phyloP scores from a whole-genome alignment of 2,329 filamentous ascomycete species.

The Penicillium sp. region DNA sequence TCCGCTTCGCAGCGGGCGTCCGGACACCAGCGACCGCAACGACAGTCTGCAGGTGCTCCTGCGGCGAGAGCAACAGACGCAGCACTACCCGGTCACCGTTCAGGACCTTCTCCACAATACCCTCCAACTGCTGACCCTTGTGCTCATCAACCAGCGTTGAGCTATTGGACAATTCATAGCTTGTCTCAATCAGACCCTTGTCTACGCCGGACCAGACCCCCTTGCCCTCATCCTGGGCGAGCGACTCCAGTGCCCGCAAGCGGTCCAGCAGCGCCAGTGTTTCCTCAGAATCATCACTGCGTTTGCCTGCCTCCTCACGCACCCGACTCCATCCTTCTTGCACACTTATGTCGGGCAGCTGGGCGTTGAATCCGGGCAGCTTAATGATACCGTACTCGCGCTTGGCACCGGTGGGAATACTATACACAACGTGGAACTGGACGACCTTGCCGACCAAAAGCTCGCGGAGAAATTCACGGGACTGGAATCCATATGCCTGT shows the following conservation, averaged over 20 bases:
- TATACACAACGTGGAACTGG: slow-evolving; percentile 81
- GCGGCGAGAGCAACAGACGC: slow-evolving; percentile 73
- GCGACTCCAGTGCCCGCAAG: slow-evolving; percentile 71
- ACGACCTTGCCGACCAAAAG: slow-evolving; percentile 81
- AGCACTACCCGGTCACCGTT: slow-evolving; percentile 87
- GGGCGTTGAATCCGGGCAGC: slow-evolving; percentile 65
- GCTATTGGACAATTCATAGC: slow-evolving; percentile 75
- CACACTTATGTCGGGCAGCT: slow-evolving; percentile 77
- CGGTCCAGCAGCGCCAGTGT: slow-evolving; percentile 68
- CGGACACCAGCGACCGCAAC: slow-evolving; percentile 85
- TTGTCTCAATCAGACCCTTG: slow-evolving; percentile 66
- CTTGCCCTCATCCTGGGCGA: slow-evolving; percentile 73
- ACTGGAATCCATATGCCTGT: slow-evolving; percentile 82
- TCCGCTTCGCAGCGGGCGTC: slow-evolving; percentile 82
- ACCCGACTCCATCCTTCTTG: slow-evolving; percentile 91
- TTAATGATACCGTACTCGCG: slow-evolving; percentile 83
- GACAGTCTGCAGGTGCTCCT: slow-evolving; percentile 84
- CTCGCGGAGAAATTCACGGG: slow-evolving; percentile 85
- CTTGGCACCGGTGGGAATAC: slow-evolving; percentile 71
- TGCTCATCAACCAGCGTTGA: slow-evolving; percentile 73
- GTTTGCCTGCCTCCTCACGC: slow-evolving; percentile 83
- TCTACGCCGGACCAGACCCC: slow-evolving; percentile 72
- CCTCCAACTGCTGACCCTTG: slow-evolving; percentile 82
- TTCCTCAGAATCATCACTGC: slow-evolving; percentile 79
- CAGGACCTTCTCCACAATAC: slow-evolving; percentile 84